These are phyloP conservation scores for Leucosporidium scottii DNA, from an alignment of 768 basidiomycete species.

Conservation along the genomic window DNA sequence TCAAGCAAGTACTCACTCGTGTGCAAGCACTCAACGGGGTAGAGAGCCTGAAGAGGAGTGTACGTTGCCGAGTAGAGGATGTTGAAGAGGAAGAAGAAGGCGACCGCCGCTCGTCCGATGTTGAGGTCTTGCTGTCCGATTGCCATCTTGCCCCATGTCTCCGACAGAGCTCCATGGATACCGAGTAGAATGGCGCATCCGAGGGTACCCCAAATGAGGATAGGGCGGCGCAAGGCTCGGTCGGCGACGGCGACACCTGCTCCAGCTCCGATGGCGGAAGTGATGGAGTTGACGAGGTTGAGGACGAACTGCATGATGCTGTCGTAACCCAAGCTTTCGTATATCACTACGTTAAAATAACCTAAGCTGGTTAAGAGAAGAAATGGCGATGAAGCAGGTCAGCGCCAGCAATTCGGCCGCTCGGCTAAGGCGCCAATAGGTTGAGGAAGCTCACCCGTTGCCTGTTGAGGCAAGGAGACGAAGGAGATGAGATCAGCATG, in stretches of 20 bases:
- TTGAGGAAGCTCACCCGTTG: too few relatives aligned
- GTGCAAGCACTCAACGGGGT: conserved; percentile 54
- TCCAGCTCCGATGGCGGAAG: conserved; percentile 39
- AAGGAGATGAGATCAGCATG: too few relatives aligned
- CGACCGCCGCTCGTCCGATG: conserved; percentile 42
- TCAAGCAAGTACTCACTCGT: conserved; percentile 53
- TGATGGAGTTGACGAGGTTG: conserved; percentile 42
- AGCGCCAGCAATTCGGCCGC: too few relatives aligned
- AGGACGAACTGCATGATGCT: conserved; percentile 41
- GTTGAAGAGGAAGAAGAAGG: conserved; percentile 49
- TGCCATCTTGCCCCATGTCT: neutral
- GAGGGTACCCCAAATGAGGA: conserved; percentile 42
- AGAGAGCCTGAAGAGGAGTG: conserved; percentile 56
- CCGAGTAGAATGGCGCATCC: conserved; percentile 33
- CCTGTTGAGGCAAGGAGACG: too few relatives aligned
- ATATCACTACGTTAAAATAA: conserved; percentile 33
- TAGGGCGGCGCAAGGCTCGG: conserved; percentile 40
- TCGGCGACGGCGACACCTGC: conserved; percentile 41
- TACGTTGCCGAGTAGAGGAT: conserved; percentile 52
- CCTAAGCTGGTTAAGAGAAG: too few relatives aligned
- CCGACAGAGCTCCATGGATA: neutral
- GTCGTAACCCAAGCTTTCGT: conserved; percentile 35
- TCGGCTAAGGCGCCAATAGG: too few relatives aligned
- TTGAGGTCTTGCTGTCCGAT: neutral
- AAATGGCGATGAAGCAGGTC: too few relatives aligned